Evolutionary conservation across 2,329 filamentous ascomycete species (phyloP), one percentile per base, ranked within the genome.

Genomic region (Herpomyces periplanetae): DNA sequence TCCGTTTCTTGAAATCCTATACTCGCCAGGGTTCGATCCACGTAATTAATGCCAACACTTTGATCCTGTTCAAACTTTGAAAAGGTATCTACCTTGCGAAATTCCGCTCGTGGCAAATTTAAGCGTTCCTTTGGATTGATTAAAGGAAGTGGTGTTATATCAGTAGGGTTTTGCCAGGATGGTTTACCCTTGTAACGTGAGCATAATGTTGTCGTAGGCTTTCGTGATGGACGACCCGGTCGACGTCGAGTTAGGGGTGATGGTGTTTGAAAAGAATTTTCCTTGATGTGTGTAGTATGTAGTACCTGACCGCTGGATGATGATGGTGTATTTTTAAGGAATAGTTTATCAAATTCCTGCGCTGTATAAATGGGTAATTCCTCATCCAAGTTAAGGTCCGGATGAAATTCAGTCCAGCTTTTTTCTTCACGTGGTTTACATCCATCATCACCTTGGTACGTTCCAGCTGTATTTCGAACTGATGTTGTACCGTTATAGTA

Each of bases 361-460:
- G 71, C 59, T 18, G 51, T 56, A 33, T 73, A 73, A 2, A 87
- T 47, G 27, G 62, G 55, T 26, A 88, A 62, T 3, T 52, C 54
- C 6, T 51, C 51, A 22, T 87, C 69, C 18, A 88, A 71, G 40
- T 91, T 73, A 20, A 96, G 52, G 30, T 88, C 68, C 0, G 69
- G 71, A 37, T 96, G 80, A 27, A 91, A 91, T 35, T 96, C 80
- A 32, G 88, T 73, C 71, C 75, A 96, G 20, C 69, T 68, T 25
- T 75, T 59, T 42, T 96, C 80, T 40, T 96, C 80, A 32, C 80
- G 53, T 13, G 80, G 80, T 36, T 96, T 96, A 41, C 91, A 91
- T 19, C 75, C 73, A 43, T 91, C 80, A n/a, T n/a, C n/a, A n/a
- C n/a, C n/a, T n/a, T n/a, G n/a, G n/a, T n/a, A n/a, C n/a, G n/a